A percentile compares a stretch with the other conserved stretches of the same genome.
Conservation (phyloP, 306 rosid genomes). For the Morella rubra region DNA sequence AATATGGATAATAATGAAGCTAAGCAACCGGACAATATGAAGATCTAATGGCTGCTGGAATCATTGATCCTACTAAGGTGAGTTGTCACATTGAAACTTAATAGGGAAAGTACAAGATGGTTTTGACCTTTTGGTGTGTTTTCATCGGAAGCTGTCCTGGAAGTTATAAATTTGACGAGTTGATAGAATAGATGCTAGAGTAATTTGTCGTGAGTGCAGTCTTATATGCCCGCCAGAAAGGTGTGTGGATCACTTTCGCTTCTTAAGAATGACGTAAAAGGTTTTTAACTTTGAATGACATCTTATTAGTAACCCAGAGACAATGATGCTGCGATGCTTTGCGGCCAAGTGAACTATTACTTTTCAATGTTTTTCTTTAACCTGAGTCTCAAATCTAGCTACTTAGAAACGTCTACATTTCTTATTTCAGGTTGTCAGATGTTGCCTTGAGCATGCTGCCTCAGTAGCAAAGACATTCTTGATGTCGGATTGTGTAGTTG, state of each 20-base stretch:
- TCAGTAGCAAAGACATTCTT: constrained; percentile 97
- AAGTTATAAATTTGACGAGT: neutral
- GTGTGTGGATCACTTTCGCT: too few species aligned
- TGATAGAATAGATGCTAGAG: neutral
- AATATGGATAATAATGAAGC: constrained; percentile 90
- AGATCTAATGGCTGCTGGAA: constrained; percentile 97
- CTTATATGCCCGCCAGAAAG: too few species aligned
- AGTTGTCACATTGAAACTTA: constrained; percentile 7
- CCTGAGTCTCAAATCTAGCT: neutral
- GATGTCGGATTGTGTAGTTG: constrained; percentile 99
- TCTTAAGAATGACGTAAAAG: too few species aligned
- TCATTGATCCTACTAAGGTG: constrained; percentile 98
- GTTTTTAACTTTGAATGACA: too few species aligned
- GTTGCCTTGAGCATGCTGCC: constrained; percentile 97
- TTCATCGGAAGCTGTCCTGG: neutral
- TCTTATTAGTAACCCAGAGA: too few species aligned
- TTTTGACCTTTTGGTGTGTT: neutral
- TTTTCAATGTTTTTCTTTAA: too few species aligned
- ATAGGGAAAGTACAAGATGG: neutral
- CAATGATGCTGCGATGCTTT: too few species aligned
- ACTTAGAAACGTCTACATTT: neutral
- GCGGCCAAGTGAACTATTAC: too few species aligned
- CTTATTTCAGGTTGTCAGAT: constrained; percentile 77
- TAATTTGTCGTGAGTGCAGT: neutral
- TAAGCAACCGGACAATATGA: constrained; percentile 97